A percentile compares a stretch with the other conserved stretches of the same genome.
These are phyloP conservation scores for Sonneratia caseolaris DNA, from an alignment of 345 rosid genomes.

Conservation along the genomic window DNA sequence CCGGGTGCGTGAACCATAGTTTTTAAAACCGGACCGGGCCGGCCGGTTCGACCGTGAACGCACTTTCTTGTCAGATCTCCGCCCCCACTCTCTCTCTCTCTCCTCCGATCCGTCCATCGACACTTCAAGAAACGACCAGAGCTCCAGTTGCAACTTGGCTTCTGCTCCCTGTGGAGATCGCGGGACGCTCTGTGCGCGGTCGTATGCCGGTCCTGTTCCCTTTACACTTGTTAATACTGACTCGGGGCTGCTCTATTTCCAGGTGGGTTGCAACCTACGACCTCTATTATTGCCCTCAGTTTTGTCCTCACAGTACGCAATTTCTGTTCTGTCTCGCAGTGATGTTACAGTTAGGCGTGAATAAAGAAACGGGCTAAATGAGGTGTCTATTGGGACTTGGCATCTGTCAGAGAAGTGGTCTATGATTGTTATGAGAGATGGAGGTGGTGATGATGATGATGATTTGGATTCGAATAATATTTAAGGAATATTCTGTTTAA, in stretches of 20 bases:
- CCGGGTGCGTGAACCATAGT: neutral
- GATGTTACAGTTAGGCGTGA: neutral
- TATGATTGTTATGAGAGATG: neutral
- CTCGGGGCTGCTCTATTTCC: neutral
- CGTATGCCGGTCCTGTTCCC: neutral
- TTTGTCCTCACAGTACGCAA: neutral
- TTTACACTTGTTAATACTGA: neutral
- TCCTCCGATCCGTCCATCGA: neutral
- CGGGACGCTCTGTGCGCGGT: neutral
- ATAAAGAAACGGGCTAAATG: slow-evolving; percentile 1
- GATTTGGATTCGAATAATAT: slow-evolving; percentile 6
- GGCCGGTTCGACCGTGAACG: no score
- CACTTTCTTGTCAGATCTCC: neutral
- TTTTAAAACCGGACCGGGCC: no score
- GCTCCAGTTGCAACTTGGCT: neutral
- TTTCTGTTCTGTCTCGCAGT: neutral
- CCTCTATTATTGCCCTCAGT: neutral
- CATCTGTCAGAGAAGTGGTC: neutral
- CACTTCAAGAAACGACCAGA: neutral
- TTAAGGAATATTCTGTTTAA: slow-evolving; percentile 9
- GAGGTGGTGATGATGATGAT: neutral
- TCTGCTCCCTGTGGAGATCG: neutral
- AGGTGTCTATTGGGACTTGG: neutral
- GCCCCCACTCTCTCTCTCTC: neutral
- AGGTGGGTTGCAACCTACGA: neutral